Evolutionary conservation across 768 basidiomycete species (phyloP), one percentile per base, ranked within the genome.

Genomic region (Trametes coccinea): DNA sequence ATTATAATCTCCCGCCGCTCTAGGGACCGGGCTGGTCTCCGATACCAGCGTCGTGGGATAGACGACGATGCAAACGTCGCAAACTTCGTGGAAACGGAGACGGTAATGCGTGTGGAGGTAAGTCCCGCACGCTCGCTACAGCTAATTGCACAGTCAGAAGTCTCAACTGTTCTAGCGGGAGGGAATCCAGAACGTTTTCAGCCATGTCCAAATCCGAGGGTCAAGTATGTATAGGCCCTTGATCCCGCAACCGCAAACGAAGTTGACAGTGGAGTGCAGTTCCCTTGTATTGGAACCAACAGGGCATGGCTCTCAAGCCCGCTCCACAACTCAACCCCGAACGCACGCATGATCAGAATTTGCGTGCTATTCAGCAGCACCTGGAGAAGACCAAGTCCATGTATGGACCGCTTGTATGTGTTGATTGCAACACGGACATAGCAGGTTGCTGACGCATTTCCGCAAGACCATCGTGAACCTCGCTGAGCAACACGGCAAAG

Each of bases 21-120:
- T 45, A 82, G 89, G 65, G 87, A 98, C 72, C 84, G 97, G 47
- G 93, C 95, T 5, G 97, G 97, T 1, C 77, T 98, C 66, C 81
- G 97, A 46, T 99, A 96, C 75, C 97, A 98, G 73, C 83, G 97
- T 45, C 80, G 97, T 68, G 97, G 97, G 2, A 85, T 98, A 54
- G 95, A 98, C 68, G 93, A 95, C 64, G 88, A 92, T 60, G 93
- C 94, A 5, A 83, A 92, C 70, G 95, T 95, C 3, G 95, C 94
- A 0, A 98, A 98, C 74, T 95, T 98, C 70, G 94, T 98, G 2
- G 93, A 98, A 74, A 94, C 93, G 0, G 95, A 98, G 76, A 89
- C 92, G 2, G 87, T 96, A 54, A 85, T 92, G 79, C 80, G 87
- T 45, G 84, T 95, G 10, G 84, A 90, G 80, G 94, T 93, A 61